Conservation (phyloP, 371 early-diverging fungal species). For the Rhizomucor miehei region DNA sequence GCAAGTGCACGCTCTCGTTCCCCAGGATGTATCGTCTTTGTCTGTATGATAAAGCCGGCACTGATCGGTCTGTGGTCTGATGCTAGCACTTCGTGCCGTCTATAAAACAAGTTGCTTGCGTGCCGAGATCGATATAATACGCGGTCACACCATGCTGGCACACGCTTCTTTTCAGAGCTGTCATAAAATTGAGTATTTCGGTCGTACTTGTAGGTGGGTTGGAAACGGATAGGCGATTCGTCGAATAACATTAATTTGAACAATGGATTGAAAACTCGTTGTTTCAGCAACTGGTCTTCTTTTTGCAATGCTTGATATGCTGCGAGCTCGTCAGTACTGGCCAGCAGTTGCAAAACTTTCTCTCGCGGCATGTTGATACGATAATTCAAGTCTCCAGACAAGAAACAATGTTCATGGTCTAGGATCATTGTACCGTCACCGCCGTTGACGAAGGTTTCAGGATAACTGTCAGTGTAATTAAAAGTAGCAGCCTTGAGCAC, state of each 20-base stretch:
- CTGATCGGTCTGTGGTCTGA: conserved; percentile 85
- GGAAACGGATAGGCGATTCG: conserved; percentile 68
- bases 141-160: conserved; percentile 89
- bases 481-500: conserved; percentile 68
- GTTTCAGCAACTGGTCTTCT: conserved; percentile 69
- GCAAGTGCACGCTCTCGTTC: conserved; percentile 1
- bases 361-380: conserved; percentile 60
- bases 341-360: conserved; percentile 51
- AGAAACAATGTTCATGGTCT: conserved; percentile 78
- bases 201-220: conserved; percentile 89
- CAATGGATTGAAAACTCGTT: conserved; percentile 50
- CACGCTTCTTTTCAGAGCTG: conserved; percentile 75
- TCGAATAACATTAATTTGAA: conserved; percentile 63
- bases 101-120: conserved; percentile 40
- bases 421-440: conserved; percentile 65
- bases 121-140: conserved; percentile 51
- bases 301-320: conserved; percentile 36
- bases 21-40: conserved; percentile 51
- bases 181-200: conserved; percentile 69
- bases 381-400: conserved; percentile 84
- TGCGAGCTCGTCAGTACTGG: conserved; percentile 15
- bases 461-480: conserved; percentile 27
- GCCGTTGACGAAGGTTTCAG: conserved; percentile 6
- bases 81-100: conserved; percentile 60
- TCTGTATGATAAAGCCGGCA: conserved; percentile 53